Evolutionary conservation across 257 asterid species (phyloP), one percentile per base, ranked within the genome.

Genomic region (Rhazya stricta): DNA sequence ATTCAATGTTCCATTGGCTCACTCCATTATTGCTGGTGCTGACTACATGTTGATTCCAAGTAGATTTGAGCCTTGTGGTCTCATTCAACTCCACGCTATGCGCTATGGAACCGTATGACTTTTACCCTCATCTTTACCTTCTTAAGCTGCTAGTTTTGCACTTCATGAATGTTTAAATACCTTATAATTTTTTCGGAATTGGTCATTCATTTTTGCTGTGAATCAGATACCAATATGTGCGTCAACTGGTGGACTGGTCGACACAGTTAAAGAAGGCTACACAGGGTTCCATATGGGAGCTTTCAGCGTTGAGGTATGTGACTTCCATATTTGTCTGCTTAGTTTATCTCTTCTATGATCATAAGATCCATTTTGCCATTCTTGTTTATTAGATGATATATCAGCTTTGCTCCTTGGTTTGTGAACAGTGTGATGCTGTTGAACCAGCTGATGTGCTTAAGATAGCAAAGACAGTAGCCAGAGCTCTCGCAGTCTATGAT

Each of bases 271-370:
- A 83, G 96, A 90, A 79, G 96, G 96, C 72, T 87, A 84, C 78
- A 92, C 97, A 21, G 97, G 99, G 72, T 92, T 94, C 91, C 99
- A 94, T 32, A 94, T 92, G 98, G 99, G 97, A 74, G 94, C 80
- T 77, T 92, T 95, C 84, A 88, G 81, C 46, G 96, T 92, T 46
- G 91, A 92, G 81, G 99, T 92, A 83, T 61, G 81, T 29, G 32
- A 29, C 39, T 69, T 69, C 69, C 30, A 21, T 51, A 19, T 74
- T 45, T 67, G 19, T 30, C 45, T 42, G 2, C 25, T 57, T 39
- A 18, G 4, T 51, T 27, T 13, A 11, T 48, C 11, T 23, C 67
- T 58, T 54, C 2, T 18, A 41, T 19, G 19, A 45, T 48, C 50
- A 21, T 37, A 61, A 19, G 68, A 72, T 68, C 18, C 34, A 2